Base-by-base conservation (phyloP, 331 rosid species). In the Ulmus americana region DNA sequence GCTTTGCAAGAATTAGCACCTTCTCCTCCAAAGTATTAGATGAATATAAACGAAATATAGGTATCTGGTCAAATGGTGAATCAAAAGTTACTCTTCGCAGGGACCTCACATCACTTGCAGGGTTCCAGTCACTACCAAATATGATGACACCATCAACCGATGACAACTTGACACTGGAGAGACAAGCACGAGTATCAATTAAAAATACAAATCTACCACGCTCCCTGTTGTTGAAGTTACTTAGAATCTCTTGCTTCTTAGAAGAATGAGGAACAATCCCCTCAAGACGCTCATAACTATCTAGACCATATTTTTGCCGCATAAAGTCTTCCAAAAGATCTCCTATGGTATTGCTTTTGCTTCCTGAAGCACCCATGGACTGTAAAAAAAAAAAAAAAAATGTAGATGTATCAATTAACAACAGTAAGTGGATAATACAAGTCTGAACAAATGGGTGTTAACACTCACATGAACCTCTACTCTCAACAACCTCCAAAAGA, bases 101-200 rank as follows among this genome's bases (percentile, higher is more conserved):
- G 53, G 90, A 83, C 67, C 79, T 85, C 74, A 90, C 65, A 79
- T 89, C 96, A 79, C 76, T 87, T 74, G 82, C 52, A 9, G 95
- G 97, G 62, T 75, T 82, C 99, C 86, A 90, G 65, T 94, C 97
- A 76, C 99, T 90, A 61, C 87, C 88, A 81, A 66, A 89, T 75
- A 92, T 85, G 65, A 92, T 80, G 70, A 84, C 68, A 61, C 70
- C 41, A 78, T 89, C 95, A 68, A 90, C 74, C 5, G 97, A 85
- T 6, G 90, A 85, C 70, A 94, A 74, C 62, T 84, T 90, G 60
- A 90, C 78, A 81, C 81, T 85, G 11, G 81, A 57, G 71, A 20
- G 70, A 76, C 97, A 94, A 6, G 97, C 95, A 80, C 84, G 74
- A 52, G 84, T 58, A 65, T 94, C 99, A 70, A 94, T 68, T 74